Conservation (phyloP, 176 grass and related monocot genomes). For the Rhipidocladum racemiflorum region DNA sequence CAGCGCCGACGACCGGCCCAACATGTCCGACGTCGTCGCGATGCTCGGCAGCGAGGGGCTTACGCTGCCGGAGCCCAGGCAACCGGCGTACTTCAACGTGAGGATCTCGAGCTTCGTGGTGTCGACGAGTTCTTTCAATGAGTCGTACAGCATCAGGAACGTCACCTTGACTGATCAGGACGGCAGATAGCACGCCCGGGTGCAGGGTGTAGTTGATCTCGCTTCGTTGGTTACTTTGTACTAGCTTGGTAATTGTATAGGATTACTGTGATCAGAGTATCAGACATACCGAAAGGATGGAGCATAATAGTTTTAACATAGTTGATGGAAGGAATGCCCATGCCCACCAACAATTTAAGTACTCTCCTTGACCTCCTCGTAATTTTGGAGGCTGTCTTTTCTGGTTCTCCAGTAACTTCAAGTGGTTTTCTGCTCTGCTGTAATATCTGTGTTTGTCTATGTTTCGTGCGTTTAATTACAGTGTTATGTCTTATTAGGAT, state of each 20-base stretch:
- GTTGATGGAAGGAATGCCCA: background rate
- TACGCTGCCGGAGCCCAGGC: constrained; percentile 38
- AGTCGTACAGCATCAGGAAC: constrained; percentile 34
- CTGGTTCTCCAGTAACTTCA: background rate
- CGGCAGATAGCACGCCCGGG: constrained; percentile 15
- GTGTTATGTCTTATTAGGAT: background rate
- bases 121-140: constrained; percentile 9
- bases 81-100: constrained; percentile 58
- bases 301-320: constrained; percentile 19
- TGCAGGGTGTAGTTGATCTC: background rate
- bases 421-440: background rate
- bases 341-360: background rate
- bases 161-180: constrained; percentile 20
- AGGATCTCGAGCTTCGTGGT: constrained; percentile 28
- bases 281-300: background rate
- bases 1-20: constrained; percentile 45
- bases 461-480: background rate
- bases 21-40: constrained; percentile 38
- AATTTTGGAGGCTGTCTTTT: background rate
- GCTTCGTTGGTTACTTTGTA: background rate
- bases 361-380: background rate
- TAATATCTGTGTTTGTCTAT: background rate
- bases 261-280: background rate
- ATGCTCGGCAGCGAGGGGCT: constrained; percentile 48
- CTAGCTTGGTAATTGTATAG: constrained; percentile 13